A percentile compares a stretch with the other conserved stretches of the same genome.
Evolutionary conservation across 257 asterid genomes (phyloP).

Genomic region (Jaltomata sinuosa): DNA sequence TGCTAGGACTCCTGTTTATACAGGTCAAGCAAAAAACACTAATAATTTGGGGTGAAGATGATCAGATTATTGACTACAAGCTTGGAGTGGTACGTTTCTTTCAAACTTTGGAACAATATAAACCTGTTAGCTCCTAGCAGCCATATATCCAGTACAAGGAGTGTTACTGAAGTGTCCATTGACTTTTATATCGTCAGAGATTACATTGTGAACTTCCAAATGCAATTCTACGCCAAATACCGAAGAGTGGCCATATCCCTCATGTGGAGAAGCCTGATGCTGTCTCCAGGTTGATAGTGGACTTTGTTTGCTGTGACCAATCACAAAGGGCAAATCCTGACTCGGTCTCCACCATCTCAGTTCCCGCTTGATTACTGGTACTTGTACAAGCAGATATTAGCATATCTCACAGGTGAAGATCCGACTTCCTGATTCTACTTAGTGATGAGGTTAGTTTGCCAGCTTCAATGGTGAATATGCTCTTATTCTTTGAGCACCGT

Average conservation of each 20-base stretch:
- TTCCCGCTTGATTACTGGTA: neutral
- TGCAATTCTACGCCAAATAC: slow-evolving; percentile 63
- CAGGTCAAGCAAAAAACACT: slow-evolving; percentile 88
- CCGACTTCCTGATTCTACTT: neutral
- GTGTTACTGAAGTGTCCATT: neutral
- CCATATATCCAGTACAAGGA: neutral
- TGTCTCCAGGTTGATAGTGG: slow-evolving; percentile 49
- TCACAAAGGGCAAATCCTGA: neutral
- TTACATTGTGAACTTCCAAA: slow-evolving; percentile 70
- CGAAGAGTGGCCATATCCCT: slow-evolving; percentile 87
- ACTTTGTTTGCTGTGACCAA: slow-evolving; percentile 35
- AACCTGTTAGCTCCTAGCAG: neutral
- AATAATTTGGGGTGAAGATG: slow-evolving; percentile 91
- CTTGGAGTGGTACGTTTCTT: slow-evolving; percentile 62
- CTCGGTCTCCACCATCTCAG: neutral
- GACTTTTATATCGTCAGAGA: slow-evolving; percentile 31
- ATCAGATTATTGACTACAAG: slow-evolving; percentile 71
- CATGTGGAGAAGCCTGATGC: slow-evolving; percentile 83
- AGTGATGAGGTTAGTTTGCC: neutral
- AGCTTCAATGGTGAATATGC: neutral
- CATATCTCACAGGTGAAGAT: neutral
- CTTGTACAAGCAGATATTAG: neutral
- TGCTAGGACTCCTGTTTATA: neutral
- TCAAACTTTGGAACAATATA: neutral
- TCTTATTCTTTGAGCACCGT: neutral